These are phyloP conservation scores for Apiotrichum veenhuisii DNA, from an alignment of 1,284 basidiomycete species.

Conservation along the genomic window DNA sequence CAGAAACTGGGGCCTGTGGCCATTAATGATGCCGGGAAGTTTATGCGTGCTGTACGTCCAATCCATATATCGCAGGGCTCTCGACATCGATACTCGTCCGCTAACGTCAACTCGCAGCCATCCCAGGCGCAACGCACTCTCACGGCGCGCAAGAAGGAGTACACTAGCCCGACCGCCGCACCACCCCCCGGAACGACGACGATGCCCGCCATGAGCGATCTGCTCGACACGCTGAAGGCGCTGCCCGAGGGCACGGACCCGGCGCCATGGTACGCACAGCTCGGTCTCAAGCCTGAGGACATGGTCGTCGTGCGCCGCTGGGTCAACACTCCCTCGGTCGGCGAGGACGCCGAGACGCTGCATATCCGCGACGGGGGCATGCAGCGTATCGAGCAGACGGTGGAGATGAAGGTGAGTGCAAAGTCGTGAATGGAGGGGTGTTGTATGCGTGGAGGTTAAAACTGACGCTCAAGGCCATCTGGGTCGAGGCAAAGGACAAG, in stretches of 20 bases:
- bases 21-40: conserved; percentile 60
- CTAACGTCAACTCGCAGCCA: conserved; percentile 22
- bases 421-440: background rate
- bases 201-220: conserved; percentile 57
- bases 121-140: conserved; percentile 43
- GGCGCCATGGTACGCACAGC: conserved; percentile 48
- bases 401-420: conserved; percentile 54
- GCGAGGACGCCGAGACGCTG: conserved; percentile 55
- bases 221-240: conserved; percentile 66
- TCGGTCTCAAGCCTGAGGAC: conserved; percentile 58
- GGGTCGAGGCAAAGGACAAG: conserved; percentile 17
- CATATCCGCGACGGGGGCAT: conserved; percentile 55
- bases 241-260: conserved; percentile 53
- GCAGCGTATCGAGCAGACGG: conserved; percentile 7
- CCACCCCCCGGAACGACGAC: conserved; percentile 57
- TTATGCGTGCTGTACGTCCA: conserved; percentile 59
- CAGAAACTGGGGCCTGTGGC: conserved; percentile 65
- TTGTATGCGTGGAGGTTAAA: background rate
- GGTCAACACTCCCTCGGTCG: conserved; percentile 69
- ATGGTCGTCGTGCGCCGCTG: conserved; percentile 59
- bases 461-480: conserved; percentile 8
- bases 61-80: too few relatives aligned
- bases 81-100: background rate
- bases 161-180: conserved; percentile 48
- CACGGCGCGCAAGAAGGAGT: conserved; percentile 33